These are phyloP conservation scores for Sporothrix luriei DNA, from an alignment of 2,329 filamentous ascomycete species.

Conservation along the genomic window DNA sequence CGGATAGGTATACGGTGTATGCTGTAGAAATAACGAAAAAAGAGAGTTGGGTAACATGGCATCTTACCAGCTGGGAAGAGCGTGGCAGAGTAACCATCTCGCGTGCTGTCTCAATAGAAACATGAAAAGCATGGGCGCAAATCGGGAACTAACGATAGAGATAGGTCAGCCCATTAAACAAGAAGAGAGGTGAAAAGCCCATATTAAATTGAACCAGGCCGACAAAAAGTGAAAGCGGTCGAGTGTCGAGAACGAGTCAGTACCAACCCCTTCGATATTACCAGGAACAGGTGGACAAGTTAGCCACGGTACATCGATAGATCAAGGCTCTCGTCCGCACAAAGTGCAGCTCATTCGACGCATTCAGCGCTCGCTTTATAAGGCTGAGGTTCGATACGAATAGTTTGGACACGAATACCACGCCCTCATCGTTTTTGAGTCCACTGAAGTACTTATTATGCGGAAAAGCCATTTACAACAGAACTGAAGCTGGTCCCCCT, in stretches of 20 bases:
- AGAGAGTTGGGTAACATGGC: background rate
- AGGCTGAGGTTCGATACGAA: background rate
- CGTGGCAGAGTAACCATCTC: background rate
- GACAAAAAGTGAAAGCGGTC: background rate
- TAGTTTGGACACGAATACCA: background rate
- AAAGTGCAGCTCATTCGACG: too few species aligned
- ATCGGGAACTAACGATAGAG: too few species aligned
- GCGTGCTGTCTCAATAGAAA: background rate
- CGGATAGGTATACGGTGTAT: too few species aligned
- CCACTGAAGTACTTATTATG: background rate
- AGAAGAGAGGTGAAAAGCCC: background rate
- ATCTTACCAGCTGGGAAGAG: conserved; percentile 19
- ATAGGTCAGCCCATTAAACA: background rate
- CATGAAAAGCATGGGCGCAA: background rate
- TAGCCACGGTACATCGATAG: too few species aligned
- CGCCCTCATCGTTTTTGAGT: background rate
- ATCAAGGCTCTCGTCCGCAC: too few species aligned
- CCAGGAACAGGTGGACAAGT: too few species aligned
- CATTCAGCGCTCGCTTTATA: too few species aligned
- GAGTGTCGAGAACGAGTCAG: too few species aligned
- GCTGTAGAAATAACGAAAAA: background rate
- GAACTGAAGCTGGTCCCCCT: background rate
- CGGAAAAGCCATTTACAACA: background rate
- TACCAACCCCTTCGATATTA: too few species aligned
- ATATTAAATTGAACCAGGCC: background rate